Percentiles rank a stretch among this genome's conserved stretches.
These are phyloP conservation scores for Benincasa hispida DNA, from an alignment of 306 rosid species.

Conservation along the genomic window DNA sequence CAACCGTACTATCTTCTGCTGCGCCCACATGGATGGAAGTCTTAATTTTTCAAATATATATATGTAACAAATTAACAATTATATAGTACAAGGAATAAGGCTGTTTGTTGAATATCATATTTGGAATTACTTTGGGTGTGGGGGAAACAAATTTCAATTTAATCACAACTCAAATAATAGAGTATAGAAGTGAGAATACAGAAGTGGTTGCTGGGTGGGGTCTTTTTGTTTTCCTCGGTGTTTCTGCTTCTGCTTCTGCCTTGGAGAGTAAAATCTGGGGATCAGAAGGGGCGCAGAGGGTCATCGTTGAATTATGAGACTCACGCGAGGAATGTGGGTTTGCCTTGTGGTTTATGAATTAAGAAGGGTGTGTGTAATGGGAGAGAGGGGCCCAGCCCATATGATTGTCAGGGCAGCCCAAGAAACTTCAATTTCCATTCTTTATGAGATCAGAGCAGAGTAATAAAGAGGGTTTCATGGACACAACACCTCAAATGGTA, in stretches of 20 bases:
- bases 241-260: not conserved
- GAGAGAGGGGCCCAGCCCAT: not conserved
- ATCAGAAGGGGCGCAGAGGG: not conserved
- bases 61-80: too few relatives aligned
- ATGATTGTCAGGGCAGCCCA: not conserved
- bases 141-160: too few relatives aligned
- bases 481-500: not conserved
- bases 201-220: too few relatives aligned
- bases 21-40: not conserved
- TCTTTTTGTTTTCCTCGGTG: not conserved
- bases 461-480: not conserved
- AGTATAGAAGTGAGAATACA: too few relatives aligned
- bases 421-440: conserved; percentile 2
- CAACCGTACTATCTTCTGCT: not conserved
- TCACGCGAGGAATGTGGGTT: conserved; percentile 4
- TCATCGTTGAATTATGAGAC: not conserved
- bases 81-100: too few relatives aligned
- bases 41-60: not conserved
- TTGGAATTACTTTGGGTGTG: not conserved
- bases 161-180: too few relatives aligned
- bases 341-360: not conserved
- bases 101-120: too few relatives aligned
- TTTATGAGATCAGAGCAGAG: not conserved
- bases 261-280: not conserved
- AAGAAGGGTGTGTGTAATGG: not conserved